Evolutionary conservation across 495 filamentous ascomycete genomes (phyloP).

Genomic region (Cryomyces antarcticus): DNA sequence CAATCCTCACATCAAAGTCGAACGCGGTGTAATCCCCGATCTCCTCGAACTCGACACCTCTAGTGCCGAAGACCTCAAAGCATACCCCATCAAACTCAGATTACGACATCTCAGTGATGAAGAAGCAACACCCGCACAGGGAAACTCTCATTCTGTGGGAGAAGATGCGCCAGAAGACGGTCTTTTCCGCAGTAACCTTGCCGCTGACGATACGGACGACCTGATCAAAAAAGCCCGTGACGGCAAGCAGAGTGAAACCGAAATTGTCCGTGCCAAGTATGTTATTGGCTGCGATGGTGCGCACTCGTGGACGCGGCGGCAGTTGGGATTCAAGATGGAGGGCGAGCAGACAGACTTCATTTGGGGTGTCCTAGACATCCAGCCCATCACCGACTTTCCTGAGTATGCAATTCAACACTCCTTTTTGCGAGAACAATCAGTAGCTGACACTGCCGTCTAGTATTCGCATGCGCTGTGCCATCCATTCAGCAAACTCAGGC

Average conservation of each 20-base stretch:
- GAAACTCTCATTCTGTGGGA: slow-evolving; percentile 14
- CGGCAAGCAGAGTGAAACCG: slow-evolving; percentile 13
- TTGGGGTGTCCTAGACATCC: slow-evolving; percentile 42
- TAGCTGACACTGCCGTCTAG: slow-evolving; percentile 10
- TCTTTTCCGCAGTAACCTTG: slow-evolving; percentile 28
- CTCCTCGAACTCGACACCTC: slow-evolving; percentile 19
- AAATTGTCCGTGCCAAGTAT: slow-evolving; percentile 38
- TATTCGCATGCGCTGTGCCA: slow-evolving; percentile 44
- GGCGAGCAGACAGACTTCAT: slow-evolving; percentile 45
- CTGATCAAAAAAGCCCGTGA: slow-evolving; percentile 20
- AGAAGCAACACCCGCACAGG: slow-evolving; percentile 16
- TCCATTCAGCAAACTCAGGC: slow-evolving; percentile 41
- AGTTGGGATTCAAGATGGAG: slow-evolving; percentile 35
- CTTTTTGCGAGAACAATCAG: neutral
- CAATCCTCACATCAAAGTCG: slow-evolving; percentile 6
- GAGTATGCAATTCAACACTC: neutral
- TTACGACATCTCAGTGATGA: slow-evolving; percentile 12
- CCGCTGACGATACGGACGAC: slow-evolving; percentile 34
- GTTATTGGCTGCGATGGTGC: slow-evolving; percentile 51
- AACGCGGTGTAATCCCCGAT: slow-evolving; percentile 13
- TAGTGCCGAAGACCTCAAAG: slow-evolving; percentile 21
- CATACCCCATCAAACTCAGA: slow-evolving; percentile 27
- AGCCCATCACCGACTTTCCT: slow-evolving; percentile 45
- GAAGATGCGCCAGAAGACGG: slow-evolving; percentile 16
- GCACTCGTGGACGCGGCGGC: slow-evolving; percentile 36